Percentiles rank a stretch among this genome's conserved stretches.
Evolutionary conservation across 2,329 filamentous ascomycete species (phyloP).

Genomic region (Fusarium longipes): DNA sequence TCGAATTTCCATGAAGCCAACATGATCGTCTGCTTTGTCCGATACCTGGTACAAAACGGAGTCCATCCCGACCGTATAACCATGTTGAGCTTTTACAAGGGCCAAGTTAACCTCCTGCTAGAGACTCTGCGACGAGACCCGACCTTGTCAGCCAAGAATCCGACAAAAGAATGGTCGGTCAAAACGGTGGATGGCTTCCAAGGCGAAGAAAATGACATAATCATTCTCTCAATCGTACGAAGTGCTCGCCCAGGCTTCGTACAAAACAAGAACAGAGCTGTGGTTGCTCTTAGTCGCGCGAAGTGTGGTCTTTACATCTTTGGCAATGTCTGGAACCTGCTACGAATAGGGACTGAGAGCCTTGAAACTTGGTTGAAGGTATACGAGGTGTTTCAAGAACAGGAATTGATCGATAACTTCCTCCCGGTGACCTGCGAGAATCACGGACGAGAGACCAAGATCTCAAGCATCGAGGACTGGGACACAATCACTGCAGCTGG

Average conservation of each 20-base stretch:
- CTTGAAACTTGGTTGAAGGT: slow-evolving; percentile 56
- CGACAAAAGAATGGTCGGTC: slow-evolving; percentile 64
- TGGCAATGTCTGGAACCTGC: slow-evolving; percentile 72
- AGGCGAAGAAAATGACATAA: slow-evolving; percentile 88
- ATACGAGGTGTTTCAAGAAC: slow-evolving; percentile 54
- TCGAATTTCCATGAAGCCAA: slow-evolving; percentile 77
- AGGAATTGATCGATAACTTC: slow-evolving; percentile 46
- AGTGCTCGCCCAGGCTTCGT: slow-evolving; percentile 82
- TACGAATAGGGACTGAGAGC: slow-evolving; percentile 57
- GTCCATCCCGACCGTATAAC: slow-evolving; percentile 73
- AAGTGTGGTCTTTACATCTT: slow-evolving; percentile 86
- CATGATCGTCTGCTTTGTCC: slow-evolving; percentile 79
- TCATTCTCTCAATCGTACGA: slow-evolving; percentile 83
- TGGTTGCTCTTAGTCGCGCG: slow-evolving; percentile 74
- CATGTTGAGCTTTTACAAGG: slow-evolving; percentile 88
- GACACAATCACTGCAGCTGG: slow-evolving; percentile 39
- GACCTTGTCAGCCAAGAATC: slow-evolving; percentile 42
- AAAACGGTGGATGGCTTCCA: slow-evolving; percentile 90
- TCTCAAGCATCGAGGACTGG: slow-evolving; percentile 67
- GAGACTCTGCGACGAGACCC: slow-evolving; percentile 55
- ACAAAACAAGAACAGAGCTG: slow-evolving; percentile 67
- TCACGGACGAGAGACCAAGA: slow-evolving; percentile 64
- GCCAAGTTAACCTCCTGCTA: slow-evolving; percentile 76
- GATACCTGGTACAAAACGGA: slow-evolving; percentile 78
- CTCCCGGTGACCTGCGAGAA: slow-evolving; percentile 73